Evolutionary conservation across 2,329 filamentous ascomycete species (phyloP), one percentile per base, ranked within the genome.

Genomic region (Daldinia sp.): DNA sequence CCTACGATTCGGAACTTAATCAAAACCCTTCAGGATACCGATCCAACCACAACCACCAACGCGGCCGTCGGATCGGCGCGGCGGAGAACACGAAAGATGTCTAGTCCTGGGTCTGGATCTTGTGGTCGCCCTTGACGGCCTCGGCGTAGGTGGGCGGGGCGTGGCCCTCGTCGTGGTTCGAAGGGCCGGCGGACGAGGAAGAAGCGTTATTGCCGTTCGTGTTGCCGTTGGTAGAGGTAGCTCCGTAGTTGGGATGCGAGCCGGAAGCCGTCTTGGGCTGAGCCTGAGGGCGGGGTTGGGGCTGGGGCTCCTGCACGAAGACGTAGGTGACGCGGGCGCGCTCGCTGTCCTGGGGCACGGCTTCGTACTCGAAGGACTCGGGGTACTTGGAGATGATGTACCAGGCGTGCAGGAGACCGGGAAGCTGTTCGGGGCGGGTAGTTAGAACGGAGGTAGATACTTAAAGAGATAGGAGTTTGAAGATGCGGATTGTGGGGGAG

Each of bases 361-460:
- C 82, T 73, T 93, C 88, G 81, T 96, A 94, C 70, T 91, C 88
- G 79, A 87, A 87, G 65, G 90, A 85, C 44, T 98, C 95, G 65
- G 96, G 96, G 80, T 91, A 93, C 78, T 93, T 92, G 76, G 93
- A 88, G 81, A 99, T 98, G 81, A 98, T 97, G 86, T 98, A 99
- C 95, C 96, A 98, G 70, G 94, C 89, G 83, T 99, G 96, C 2
- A 99, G 84, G 56, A 98, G 91, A 68, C 95, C 95, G 20, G 95
- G 95, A 67, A 98, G 81, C 83, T 86, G 72, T 20, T 33, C 6
- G 6, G 10, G 44, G 23, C 10, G 1, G 54, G 33, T 44, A 20
- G 54, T 57, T 30, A 33, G 37, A 13, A 20, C 28, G 35, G 35
- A 12, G 35, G 10, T 10, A 13, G 35, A 7, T 4, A 37, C n/a